Evolutionary conservation across 2,329 filamentous ascomycete species (phyloP).

Genomic region (Karstenula rhodostoma): DNA sequence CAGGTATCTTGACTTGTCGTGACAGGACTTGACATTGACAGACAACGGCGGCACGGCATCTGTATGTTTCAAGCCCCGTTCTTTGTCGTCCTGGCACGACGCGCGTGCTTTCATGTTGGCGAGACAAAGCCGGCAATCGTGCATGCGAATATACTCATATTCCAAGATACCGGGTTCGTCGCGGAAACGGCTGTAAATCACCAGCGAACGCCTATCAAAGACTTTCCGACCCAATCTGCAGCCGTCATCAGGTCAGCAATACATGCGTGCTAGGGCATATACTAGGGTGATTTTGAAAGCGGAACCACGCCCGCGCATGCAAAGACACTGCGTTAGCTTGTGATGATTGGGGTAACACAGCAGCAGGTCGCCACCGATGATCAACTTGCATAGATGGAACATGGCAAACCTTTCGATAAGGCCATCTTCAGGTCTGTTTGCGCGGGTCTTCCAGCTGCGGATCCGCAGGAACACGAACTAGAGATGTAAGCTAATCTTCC

Average conservation of each 20-base stretch:
- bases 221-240: background rate
- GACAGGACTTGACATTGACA: background rate
- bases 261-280: background rate
- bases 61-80: background rate
- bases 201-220: slow-evolving; percentile 3
- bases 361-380: background rate
- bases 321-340: background rate
- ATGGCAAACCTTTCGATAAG: background rate
- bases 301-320: background rate
- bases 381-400: background rate
- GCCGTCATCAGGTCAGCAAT: slow-evolving; percentile 5
- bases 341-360: background rate
- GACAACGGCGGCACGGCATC: background rate
- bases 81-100: background rate
- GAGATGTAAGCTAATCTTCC: background rate
- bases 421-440: background rate
- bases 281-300: background rate
- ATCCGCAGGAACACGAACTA: background rate
- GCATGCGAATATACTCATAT: background rate
- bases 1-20: background rate
- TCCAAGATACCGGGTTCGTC: background rate
- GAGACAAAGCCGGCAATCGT: background rate
- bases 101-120: background rate
- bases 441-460: background rate
- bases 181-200: background rate